Percentiles rank a stretch among this genome's conserved stretches.
phyloP scores from a whole-genome alignment of 306 rosid genomes.

The Sphenostylis stenocarpa region DNA sequence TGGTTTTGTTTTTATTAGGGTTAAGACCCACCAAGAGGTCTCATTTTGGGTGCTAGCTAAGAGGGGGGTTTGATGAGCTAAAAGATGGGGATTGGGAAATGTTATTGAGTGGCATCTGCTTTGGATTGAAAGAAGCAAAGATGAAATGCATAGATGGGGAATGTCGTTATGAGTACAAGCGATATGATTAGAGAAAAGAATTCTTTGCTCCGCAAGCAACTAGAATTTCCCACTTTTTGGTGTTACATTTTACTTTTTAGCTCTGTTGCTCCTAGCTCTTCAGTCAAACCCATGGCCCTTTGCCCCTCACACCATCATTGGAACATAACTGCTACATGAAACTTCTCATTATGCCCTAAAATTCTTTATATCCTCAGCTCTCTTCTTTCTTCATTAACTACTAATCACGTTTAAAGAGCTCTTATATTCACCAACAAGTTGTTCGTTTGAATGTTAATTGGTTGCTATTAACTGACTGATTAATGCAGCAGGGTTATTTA shows the following conservation, averaged over 20 bases:
- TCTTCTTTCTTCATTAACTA: constrained; percentile 23
- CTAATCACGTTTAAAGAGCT: constrained; percentile 28
- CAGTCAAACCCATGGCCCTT: constrained; percentile 49
- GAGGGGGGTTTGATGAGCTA: constrained; percentile 26
- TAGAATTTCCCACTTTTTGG: constrained; percentile 47
- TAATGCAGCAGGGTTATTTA: no score
- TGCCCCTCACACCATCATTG: constrained; percentile 53
- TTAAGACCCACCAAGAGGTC: constrained; percentile 23
- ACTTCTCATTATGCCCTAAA: constrained; percentile 43
- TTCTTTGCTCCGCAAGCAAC: constrained; percentile 56
- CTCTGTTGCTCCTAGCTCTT: constrained; percentile 32
- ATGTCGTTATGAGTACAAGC: constrained; percentile 49
- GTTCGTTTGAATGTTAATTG: no score
- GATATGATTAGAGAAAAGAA: constrained; percentile 53
- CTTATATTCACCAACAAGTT: no score
- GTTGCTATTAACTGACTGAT: no score
- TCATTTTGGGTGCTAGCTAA: constrained; percentile 35
- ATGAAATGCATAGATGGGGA: constrained; percentile 44
- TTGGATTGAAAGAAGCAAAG: constrained; percentile 43
- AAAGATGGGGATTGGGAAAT: constrained; percentile 30
- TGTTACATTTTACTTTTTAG: constrained; percentile 30
- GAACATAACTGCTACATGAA: constrained; percentile 55
- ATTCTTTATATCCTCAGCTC: constrained; percentile 9
- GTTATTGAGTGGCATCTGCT: constrained; percentile 38
- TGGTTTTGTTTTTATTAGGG: not conserved